Evolutionary conservation across 306 rosid genomes (phyloP), one percentile per base, ranked within the genome.

Genomic region (Cicer chorassanicum): DNA sequence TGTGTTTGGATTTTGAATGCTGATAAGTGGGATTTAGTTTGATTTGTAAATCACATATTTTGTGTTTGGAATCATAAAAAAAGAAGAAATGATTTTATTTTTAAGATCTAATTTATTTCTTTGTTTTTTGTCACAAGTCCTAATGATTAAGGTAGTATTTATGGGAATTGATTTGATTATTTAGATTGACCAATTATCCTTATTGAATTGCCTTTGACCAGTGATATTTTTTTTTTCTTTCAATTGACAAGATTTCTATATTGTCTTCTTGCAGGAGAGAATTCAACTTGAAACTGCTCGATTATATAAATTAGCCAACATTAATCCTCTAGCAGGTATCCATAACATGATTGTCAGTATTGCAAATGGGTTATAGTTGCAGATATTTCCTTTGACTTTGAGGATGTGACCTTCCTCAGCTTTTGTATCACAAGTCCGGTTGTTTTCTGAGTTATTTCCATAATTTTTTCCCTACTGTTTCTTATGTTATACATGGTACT

Each of bases 311-410:
- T 66, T 92, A 84, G 99, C 98, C 4, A 85, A 92, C 81, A 88
- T 95, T 80, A 95, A 95, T 85, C 98, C 99, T 19, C 68, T 95
- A n/a, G 97, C 99, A 81, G 99, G 99, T 95, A 80, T 79, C 70
- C 8, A 38, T 53, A 46, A 56, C 73, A 42, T 80, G 14, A 34
- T 29, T 64, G 34, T 46, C 51, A 56, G 59, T 74, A 24, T 24
- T 78, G 67, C 46, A 48, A 40, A 43, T 39, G 70, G 67, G 42
- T 59, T 60, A 54, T 44, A 44, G 71, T 41, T 64, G 8, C 54
- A 16, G 8, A 75, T 24, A 50, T 50, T 74, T 63, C 45, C 15
- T 42, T 11, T 60, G 70, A 49, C 38, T 63, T 21, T 44, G 57
- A 40, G 54, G 46, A 55, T 67, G 65, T 54, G 7, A 6, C 53